Base-by-base conservation (phyloP, 2,329 filamentous ascomycete genomes). In the Pseudocercospora eumusae region DNA sequence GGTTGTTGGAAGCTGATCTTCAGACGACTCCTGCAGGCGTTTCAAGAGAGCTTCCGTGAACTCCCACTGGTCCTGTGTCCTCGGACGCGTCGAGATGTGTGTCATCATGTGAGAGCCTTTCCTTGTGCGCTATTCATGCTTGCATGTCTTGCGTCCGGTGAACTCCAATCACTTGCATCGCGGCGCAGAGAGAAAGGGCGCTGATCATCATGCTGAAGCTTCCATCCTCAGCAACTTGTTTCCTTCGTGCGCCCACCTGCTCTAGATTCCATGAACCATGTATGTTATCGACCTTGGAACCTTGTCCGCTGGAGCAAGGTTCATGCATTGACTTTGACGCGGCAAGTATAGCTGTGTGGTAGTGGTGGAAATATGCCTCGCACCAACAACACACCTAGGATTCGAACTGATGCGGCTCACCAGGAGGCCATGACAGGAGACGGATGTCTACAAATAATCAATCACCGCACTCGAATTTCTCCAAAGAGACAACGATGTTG, bases 1-100 rank as follows among this genome's bases (percentile, higher is more conserved):
- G 4, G 47, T 56, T 11, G 60, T 44, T 13, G 60, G 60, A 6
- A 62, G 49, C 3, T 31, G 54, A 31, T 62, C 57, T 31, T 56
- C 56, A 3, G 56, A n/a, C 15, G 60, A 59, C 23, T 49, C 23
- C 20, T 56, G 57, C 10, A 62, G 49, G 10, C 56, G 60, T 50
- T 62, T 58, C 56, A 62, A 55, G 33, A 62, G 56, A 15, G 58
- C 47, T 28, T 58, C 49, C 31, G 60, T 62, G 56, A 62, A 62
- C 28, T 49, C 57, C n/a, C 36, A 31, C 33, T 62, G 60, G 45
- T 59, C 60, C 9, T 58, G 49, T 8, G 47, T 52, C 47, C 25
- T 31, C 25, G 21, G 47, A 4, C 47, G 47, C 15, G 47, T 28
- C 47, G 47, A 52, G 25, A n/a, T 40, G 15, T 40, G 21, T 28